Evolutionary conservation across 192 early-diverging fungal genomes (phyloP).

Genomic region (Cetraspora pellucida): DNA sequence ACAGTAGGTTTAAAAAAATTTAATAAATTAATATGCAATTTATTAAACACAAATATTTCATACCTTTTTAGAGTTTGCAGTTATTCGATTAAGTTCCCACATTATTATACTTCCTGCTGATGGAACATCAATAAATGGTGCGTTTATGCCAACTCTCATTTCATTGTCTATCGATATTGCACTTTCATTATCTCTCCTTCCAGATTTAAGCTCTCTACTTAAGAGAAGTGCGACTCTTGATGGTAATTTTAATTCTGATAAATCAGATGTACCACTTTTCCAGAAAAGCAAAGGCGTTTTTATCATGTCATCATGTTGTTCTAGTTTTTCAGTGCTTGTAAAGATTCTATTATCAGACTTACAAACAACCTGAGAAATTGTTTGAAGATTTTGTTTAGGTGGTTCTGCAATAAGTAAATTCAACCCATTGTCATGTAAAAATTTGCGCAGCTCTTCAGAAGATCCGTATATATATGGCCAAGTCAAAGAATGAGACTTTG

Average conservation of each 20-base stretch:
- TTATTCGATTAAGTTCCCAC: constrained; percentile 18
- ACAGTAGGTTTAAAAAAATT: no score
- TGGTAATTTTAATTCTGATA: no score
- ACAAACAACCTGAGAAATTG: not conserved
- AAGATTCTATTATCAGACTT: not conserved
- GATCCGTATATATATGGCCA: constrained; percentile 31
- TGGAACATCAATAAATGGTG: not conserved
- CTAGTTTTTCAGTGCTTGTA: no score
- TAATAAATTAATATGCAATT: no score
- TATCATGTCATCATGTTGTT: no score
- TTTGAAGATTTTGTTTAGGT: not conserved
- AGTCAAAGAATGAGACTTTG: constrained; percentile 34
- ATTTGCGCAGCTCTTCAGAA: not conserved
- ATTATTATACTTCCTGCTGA: constrained; percentile 7
- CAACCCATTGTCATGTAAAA: constrained; percentile 31
- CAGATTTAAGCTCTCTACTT: not conserved
- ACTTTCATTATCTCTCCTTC: not conserved
- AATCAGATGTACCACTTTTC: no score
- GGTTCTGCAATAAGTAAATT: constrained; percentile 43
- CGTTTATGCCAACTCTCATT: not conserved
- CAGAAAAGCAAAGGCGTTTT: no score
- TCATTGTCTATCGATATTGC: not conserved
- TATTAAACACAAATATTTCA: no score
- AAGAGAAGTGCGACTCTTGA: not conserved
- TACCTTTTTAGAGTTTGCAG: no score